These are phyloP conservation scores for Tilletiaria anomala DNA, from an alignment of 1,284 basidiomycete genomes.

Conservation along the genomic window DNA sequence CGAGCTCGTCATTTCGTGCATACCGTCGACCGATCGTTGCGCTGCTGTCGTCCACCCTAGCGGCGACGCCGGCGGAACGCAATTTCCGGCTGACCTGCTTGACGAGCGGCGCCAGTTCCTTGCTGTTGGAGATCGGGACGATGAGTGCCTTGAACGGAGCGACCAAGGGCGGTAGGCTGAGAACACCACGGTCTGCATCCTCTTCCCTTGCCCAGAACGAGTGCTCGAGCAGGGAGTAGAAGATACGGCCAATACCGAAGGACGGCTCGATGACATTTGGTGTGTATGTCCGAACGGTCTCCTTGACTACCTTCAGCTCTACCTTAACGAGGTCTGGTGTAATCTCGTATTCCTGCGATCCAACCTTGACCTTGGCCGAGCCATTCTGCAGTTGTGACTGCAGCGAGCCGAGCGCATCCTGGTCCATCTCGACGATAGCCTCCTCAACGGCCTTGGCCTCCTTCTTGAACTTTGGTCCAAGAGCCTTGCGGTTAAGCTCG, in stretches of 20 bases:
- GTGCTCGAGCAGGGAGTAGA: conserved; percentile 89
- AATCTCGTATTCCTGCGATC: conserved; percentile 55
- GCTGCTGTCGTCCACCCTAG: conserved; percentile 86
- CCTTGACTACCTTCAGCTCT: conserved; percentile 73
- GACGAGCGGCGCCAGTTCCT: conserved; percentile 71
- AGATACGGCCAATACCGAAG: conserved; percentile 90
- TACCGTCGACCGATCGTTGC: conserved; percentile 93
- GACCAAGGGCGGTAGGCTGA: conserved; percentile 76
- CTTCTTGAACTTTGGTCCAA: conserved; percentile 80
- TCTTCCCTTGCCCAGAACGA: conserved; percentile 88
- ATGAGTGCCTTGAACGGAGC: conserved; percentile 93
- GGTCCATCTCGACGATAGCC: conserved; percentile 54
- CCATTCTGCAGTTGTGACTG: conserved; percentile 57
- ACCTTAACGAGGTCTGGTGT: conserved; percentile 64
- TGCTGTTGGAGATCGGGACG: conserved; percentile 79
- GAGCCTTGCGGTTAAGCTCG: conserved; percentile 70
- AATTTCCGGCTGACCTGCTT: conserved; percentile 75
- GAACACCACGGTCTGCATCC: conserved; percentile 45
- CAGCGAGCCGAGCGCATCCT: conserved; percentile 55
- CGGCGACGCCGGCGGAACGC: conserved; percentile 72
- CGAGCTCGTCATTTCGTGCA: conserved; percentile 92
- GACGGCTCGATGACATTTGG: conserved; percentile 99
- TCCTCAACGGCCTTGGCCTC: conserved; percentile 63
- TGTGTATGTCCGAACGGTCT: conserved; percentile 82
- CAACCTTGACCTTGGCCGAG: conserved; percentile 47